Conservation (phyloP, 306 rosid genomes). For the Vigna unguiculata region DNA sequence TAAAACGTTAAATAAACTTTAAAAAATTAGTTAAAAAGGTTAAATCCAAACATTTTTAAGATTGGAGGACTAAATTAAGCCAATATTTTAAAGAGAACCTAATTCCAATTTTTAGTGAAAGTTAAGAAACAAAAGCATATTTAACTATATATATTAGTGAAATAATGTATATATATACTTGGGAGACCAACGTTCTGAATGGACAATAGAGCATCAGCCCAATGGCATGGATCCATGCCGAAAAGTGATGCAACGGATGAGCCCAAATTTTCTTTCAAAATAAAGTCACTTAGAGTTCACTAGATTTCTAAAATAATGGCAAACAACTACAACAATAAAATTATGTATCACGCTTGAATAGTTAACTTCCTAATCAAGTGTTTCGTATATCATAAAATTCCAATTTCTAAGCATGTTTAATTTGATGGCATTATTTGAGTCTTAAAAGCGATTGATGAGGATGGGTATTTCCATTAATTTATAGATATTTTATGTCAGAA, state of each 20-base stretch:
- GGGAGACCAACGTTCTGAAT: neutral
- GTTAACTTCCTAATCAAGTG: too few relatives aligned
- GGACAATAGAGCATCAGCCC: constrained; percentile 33
- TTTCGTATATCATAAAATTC: too few relatives aligned
- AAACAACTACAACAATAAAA: neutral
- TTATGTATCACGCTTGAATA: neutral
- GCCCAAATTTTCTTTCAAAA: neutral
- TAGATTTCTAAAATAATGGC: neutral
- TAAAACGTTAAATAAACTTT: too few relatives aligned
- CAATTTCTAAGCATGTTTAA: too few relatives aligned
- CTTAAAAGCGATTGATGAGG: neutral
- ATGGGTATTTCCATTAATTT: constrained; percentile 28
- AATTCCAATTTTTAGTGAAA: too few relatives aligned
- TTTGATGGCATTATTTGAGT: neutral
- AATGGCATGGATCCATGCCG: neutral
- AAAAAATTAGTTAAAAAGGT: too few relatives aligned
- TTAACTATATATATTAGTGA: neutral
- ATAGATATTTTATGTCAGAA: constrained; percentile 27
- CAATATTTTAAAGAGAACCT: too few relatives aligned
- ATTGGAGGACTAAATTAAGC: too few relatives aligned
- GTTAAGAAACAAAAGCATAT: too few relatives aligned
- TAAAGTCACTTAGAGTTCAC: too few relatives aligned
- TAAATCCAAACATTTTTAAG: too few relatives aligned
- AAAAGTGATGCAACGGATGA: constrained; percentile 11
- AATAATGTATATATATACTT: neutral